Base-by-base conservation (phyloP, 176 grass and related monocot genomes). In the Pharus latifolius region DNA sequence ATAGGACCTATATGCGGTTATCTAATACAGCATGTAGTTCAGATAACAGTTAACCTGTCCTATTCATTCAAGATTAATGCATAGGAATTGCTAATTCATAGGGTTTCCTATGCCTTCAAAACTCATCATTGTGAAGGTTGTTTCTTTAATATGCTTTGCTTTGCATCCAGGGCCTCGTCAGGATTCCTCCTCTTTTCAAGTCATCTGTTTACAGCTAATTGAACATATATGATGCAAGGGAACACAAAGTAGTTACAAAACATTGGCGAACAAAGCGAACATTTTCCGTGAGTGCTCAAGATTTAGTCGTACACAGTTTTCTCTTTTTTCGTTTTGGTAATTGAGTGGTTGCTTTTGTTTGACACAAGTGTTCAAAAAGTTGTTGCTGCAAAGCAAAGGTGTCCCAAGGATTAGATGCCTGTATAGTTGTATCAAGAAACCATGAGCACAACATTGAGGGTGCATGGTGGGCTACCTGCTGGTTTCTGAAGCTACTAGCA, bases 41-140 rank as follows among this genome's bases (percentile, higher is more conserved):
- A 33, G 72, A 69, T 37, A 49, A 43, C n/a, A 66, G 72, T 71
- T 42, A 17, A 14, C 56, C n/a, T 65, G 66, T 65, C 7, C 64
- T n/a, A 32, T 47, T 63, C 29, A 35, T 11, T 60, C 33, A 6
- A 37, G 40, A 28, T 35, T 13, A 46, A 56, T 11, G 3, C 1
- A 17, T 25, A 2, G 17, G 17, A 56, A 28, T 28, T 45, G 37
- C 3, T 37, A 40, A 37, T 54, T 81, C 29, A 2, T 5, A 16
- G 46, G 10, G 28, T 61, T 60, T 60, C 19, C 30, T 60, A 59
- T 72, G 55, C 55, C 61, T 51, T 12, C 66, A 22, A 38, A 61
- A 45, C 25, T 47, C 18, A 28, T 4, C 33, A 7, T 57, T 2
- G 12, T 24, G n/a, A 47, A 17, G n/a, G 10, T 32, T 31, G 17